Base-by-base conservation (phyloP, 78 protist species). In the Planoprotostelium fungivorum region DNA sequence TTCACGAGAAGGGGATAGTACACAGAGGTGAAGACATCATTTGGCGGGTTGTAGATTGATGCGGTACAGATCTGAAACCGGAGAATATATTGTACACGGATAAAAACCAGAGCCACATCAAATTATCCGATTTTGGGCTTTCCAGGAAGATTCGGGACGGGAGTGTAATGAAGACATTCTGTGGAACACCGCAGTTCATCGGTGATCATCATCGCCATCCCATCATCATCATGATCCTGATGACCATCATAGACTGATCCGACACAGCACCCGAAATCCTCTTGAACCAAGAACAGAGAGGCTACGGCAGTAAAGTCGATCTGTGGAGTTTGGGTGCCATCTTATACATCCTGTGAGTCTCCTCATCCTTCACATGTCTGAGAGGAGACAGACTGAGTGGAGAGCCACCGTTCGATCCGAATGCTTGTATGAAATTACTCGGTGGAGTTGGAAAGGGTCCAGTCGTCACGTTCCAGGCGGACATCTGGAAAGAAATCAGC, bases 21-120 rank as follows among this genome's bases (percentile, higher is more conserved):
- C 34, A 39, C 84, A 29, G 94, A 90, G 31, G 89, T 83, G 0
- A 88, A 93, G 31, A 91, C 93, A 89, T 51, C 5, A 25, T 5
- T 51, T 25, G 5, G 16, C 16, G 16, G 73, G 16, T 51, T 25
- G 16, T 51, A 5, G 31, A 51, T 51, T 51, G 31, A 51, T 51
- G 31, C 73, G n/a, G 5, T 51, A 51, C 16, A 51, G 73, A 51
- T 51, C 73, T 51, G 31, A 51, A 51, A 51, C 73, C 73, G 73
- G 73, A 51, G 16, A 51, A 51, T 51, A 51, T 51, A 51, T 51
- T 51, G 16, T 51, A 25, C 73, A 25, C 73, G 16, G 16, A 51
- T 51, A 51, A 51, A 16, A 51, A 51, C 16, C 73, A 25, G 5
- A 16, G 16, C 16, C 73, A 51, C 5, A 25, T 51, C 31, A 51